Conservation (phyloP, 768 basidiomycete genomes). For the Mycena indigotica region DNA sequence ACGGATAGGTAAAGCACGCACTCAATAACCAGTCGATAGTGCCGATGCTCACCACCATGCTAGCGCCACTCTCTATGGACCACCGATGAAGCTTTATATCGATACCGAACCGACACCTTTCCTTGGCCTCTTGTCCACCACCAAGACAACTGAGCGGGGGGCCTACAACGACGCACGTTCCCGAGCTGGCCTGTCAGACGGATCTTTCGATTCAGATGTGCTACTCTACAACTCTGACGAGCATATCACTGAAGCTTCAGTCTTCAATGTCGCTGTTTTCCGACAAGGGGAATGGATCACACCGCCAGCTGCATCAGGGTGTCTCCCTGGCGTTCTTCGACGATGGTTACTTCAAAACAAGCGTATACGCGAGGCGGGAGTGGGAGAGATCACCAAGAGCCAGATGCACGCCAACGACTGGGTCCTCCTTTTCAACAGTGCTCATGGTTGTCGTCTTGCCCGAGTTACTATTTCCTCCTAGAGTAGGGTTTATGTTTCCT, state of each 20-base stretch:
- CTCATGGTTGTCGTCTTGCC: constrained; percentile 69
- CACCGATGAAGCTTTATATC: constrained; percentile 50
- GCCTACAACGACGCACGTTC: constrained; percentile 66
- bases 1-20: constrained; percentile 7
- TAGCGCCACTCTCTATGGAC: constrained; percentile 27
- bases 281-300: constrained; percentile 65
- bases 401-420: constrained; percentile 56
- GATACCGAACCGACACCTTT: constrained; percentile 57
- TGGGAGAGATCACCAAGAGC: constrained; percentile 43
- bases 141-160: constrained; percentile 70
- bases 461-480: constrained; percentile 31
- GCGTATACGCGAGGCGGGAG: constrained; percentile 53
- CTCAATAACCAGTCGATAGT: too few relatives aligned
- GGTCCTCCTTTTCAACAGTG: constrained; percentile 73
- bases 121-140: constrained; percentile 55
- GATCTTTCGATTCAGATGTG: constrained; percentile 51
- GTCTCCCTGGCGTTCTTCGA: constrained; percentile 71
- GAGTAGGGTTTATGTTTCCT: neutral
- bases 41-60: too few relatives aligned
- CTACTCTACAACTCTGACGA: constrained; percentile 58
- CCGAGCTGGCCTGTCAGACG: constrained; percentile 39
- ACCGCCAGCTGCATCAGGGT: constrained; percentile 60
- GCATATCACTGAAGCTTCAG: constrained; percentile 64
- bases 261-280: constrained; percentile 72
- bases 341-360: constrained; percentile 67